A percentile compares a stretch with the other conserved stretches of the same genome.
Evolutionary conservation across 306 rosid species (phyloP).

Genomic region (Senna tora): DNA sequence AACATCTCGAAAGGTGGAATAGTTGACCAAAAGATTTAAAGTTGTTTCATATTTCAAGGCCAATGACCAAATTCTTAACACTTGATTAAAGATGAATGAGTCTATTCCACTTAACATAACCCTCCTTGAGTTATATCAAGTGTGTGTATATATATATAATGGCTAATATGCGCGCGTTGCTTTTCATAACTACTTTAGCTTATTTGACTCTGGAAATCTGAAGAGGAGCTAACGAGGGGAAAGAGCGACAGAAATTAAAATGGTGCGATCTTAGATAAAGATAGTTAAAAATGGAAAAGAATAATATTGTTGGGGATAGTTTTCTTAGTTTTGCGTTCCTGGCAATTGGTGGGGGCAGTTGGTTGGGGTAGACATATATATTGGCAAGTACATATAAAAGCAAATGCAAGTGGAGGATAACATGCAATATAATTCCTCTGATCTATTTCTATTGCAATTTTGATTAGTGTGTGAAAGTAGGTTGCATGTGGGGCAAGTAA

Average conservation of each 20-base stretch:
- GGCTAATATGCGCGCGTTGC: not conserved
- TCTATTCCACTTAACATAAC: too few species aligned
- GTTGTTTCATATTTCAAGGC: too few species aligned
- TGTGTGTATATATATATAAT: too few species aligned
- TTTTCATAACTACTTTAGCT: not conserved
- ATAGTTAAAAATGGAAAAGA: slow-evolving; percentile 25
- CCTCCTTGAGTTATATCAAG: too few species aligned
- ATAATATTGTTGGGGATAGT: slow-evolving; percentile 54
- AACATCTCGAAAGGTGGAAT: too few species aligned
- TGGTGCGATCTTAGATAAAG: not conserved
- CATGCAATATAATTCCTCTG: slow-evolving; percentile 56
- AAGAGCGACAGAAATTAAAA: not conserved
- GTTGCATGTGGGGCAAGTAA: slow-evolving; percentile 57
- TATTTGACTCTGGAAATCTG: not conserved
- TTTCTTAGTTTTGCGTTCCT: slow-evolving; percentile 49
- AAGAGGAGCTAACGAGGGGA: slow-evolving; percentile 15
- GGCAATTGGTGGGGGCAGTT: slow-evolving; percentile 39
- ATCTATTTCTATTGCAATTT: slow-evolving; percentile 34
- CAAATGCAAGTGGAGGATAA: slow-evolving; percentile 57
- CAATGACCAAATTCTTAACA: too few species aligned
- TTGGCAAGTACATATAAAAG: slow-evolving; percentile 42
- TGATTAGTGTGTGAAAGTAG: slow-evolving; percentile 47
- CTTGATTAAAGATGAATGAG: too few species aligned
- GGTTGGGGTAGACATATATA: slow-evolving; percentile 19
- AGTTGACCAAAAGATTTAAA: too few species aligned